These are phyloP conservation scores for Cordia subcordata DNA, from an alignment of 257 asterid genomes.

Conservation along the genomic window DNA sequence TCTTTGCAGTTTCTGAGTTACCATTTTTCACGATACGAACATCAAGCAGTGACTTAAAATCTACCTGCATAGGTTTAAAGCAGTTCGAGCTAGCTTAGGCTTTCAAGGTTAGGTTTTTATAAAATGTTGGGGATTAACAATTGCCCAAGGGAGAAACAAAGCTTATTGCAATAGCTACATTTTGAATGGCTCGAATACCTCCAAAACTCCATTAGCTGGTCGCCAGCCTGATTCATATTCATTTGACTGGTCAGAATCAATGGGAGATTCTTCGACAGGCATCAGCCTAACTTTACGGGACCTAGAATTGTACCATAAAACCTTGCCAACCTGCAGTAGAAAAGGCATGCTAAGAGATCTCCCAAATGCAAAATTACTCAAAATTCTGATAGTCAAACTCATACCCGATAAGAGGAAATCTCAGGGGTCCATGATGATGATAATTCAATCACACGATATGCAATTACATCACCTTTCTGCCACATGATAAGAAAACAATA, in stretches of 20 bases:
- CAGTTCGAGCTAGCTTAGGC: neutral
- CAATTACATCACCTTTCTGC: conserved; percentile 89
- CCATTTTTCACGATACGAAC: conserved; percentile 49
- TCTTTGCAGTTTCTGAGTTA: conserved; percentile 31
- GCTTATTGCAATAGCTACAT: too few relatives aligned
- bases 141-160: too few relatives aligned
- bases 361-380: conserved; percentile 2
- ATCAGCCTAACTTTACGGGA: conserved; percentile 41
- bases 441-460: conserved; percentile 71
- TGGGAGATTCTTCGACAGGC: conserved; percentile 67
- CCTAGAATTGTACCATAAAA: conserved; percentile 43
- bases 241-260: conserved; percentile 30
- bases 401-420: conserved; percentile 72
- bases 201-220: conserved; percentile 69
- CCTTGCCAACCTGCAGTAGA: conserved; percentile 68
- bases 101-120: neutral
- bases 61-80: conserved; percentile 42
- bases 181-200: conserved; percentile 36
- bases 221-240: conserved; percentile 44
- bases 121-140: too few relatives aligned
- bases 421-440: conserved; percentile 97
- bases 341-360: conserved; percentile 9
- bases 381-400: conserved; percentile 8
- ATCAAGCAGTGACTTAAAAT: conserved; percentile 61
- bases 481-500: conserved; percentile 5